Evolutionary conservation across 2,329 filamentous ascomycete genomes (phyloP), one percentile per base, ranked within the genome.

Genomic region (Penicillium sp.): DNA sequence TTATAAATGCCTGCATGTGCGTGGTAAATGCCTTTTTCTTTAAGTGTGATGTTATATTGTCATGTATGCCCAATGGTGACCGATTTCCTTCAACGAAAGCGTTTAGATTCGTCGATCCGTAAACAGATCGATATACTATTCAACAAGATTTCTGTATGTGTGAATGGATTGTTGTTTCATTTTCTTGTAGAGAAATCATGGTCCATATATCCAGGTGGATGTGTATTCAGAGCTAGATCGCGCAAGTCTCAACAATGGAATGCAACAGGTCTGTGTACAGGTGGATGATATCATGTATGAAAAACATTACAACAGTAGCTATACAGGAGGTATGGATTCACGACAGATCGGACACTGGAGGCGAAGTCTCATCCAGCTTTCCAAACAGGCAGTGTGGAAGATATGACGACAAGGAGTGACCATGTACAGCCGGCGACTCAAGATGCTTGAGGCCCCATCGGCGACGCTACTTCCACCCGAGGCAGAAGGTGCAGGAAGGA

Each of bases 381-480:
- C 93, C 65, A 99, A 78, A 75, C 94, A 99, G 33, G 83, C 81
- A 56, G 88, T 94, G 72, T 99, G 94, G 73, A 99, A 99, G 49
- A 97, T 92, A 77, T 99, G 94, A 55, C 93, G 82, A 75, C 94
- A 99, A 48, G 94, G 94, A 57, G 94, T 99, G 23, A 97, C 91
- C 94, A 99, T 99, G 77, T 97, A 97, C 66, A 85, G 82, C 49
- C 93, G 84, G 60, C 93, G 82, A 33, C 90, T 89, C 65, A 97
- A 81, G 55, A 96, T 84, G 31, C 87, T 87, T 0, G 85, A 74
- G 6, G 76, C 76, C 42, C 78, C 72, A 48, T 78, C 76, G 17
- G 78, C 63, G 44, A 78, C 73, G 29, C 76, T 71, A 58, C 69
- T 70, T 66, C 71, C 68, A 67, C 69, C 79, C 57, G 87, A 82